phyloP scores from a whole-genome alignment of 148 eudicot species.

The Agrostemma githago region DNA sequence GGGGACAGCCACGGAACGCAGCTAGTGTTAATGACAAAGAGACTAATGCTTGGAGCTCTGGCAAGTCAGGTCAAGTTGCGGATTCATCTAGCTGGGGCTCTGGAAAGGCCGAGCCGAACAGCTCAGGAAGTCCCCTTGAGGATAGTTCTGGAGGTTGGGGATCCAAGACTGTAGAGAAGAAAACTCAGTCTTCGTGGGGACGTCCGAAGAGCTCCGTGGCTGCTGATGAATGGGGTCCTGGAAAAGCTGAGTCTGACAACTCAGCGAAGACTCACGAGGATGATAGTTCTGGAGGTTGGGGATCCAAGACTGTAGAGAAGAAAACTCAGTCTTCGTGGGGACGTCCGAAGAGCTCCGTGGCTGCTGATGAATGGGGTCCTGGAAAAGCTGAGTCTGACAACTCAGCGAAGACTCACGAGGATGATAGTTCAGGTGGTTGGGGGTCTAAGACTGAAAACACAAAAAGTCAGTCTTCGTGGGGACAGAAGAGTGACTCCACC shows the following conservation, averaged over 20 bases:
- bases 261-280: background rate
- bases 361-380: too few relatives aligned
- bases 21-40: too few relatives aligned
- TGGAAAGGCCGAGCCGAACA: background rate
- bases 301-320: background rate
- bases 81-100: constrained; percentile 10
- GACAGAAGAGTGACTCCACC: constrained; percentile 6
- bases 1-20: too few relatives aligned
- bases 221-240: too few relatives aligned
- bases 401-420: background rate
- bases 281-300: constrained; percentile 9
- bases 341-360: too few relatives aligned
- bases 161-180: background rate
- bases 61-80: constrained; percentile 1
- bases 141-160: constrained; percentile 8
- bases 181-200: too few relatives aligned
- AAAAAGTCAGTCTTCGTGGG: too few relatives aligned
- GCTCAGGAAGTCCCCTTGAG: background rate
- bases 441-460: background rate
- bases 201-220: too few relatives aligned
- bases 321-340: too few relatives aligned
- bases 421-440: constrained; percentile 6
- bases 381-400: too few relatives aligned
- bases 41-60: background rate
- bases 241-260: too few relatives aligned